Evolutionary conservation across 495 filamentous ascomycete species (phyloP).

Genomic region (Bacidia rubella): DNA sequence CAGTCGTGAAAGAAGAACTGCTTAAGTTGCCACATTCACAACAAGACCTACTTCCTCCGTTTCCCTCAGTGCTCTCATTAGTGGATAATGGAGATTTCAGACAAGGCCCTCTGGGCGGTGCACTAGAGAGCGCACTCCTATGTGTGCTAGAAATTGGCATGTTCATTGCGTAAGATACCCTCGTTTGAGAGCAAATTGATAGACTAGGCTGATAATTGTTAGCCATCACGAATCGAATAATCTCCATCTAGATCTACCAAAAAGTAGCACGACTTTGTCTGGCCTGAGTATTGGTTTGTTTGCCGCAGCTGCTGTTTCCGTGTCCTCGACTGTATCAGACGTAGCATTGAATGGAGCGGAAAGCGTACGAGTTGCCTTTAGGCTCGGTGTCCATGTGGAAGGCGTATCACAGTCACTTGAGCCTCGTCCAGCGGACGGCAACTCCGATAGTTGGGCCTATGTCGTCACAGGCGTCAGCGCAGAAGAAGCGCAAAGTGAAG

Average conservation of each 20-base stretch:
- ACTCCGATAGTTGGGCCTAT: conserved; percentile 1
- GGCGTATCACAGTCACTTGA: conserved; percentile 3
- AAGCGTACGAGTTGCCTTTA: conserved; percentile 3
- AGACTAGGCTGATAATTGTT: not conserved
- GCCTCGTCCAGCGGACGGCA: not conserved
- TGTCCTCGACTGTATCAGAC: conserved; percentile 2
- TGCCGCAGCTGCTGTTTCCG: conserved; percentile 5
- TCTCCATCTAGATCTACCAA: not conserved
- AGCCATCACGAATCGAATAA: conserved; percentile 3
- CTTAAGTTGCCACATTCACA: conserved; percentile 17
- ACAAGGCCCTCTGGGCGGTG: conserved; percentile 11
- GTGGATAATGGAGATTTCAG: conserved; percentile 23
- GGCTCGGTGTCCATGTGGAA: conserved; percentile 4
- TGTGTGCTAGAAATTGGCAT: conserved; percentile 3
- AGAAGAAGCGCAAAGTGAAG: conserved; percentile 1
- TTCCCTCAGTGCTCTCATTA: conserved; percentile 26
- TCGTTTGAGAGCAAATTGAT: not conserved
- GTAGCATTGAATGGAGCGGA: conserved; percentile 1
- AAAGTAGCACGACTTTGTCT: not conserved
- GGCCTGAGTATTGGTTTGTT: conserved; percentile 5
- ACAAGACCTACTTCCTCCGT: conserved; percentile 23
- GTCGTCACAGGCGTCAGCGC: conserved; percentile 7
- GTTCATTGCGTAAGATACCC: conserved; percentile 2
- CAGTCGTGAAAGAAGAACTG: conserved; percentile 26
- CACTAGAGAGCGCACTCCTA: conserved; percentile 2